Evolutionary conservation across 2,329 filamentous ascomycete species (phyloP), one percentile per base, ranked within the genome.

Genomic region (Aspergillus intermedius): DNA sequence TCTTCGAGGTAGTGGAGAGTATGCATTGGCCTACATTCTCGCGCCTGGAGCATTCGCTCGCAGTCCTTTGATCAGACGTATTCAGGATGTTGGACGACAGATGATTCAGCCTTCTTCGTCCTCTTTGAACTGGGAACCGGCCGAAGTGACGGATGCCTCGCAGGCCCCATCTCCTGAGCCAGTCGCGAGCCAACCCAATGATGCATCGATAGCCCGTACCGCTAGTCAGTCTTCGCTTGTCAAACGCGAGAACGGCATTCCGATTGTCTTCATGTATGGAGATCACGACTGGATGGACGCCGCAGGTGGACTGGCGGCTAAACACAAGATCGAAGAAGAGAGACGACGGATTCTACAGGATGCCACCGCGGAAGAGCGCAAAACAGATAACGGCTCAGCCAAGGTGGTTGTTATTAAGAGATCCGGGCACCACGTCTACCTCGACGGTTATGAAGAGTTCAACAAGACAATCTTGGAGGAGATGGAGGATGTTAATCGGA

Each of bases 211-310:
- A 3, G 21, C 25, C n/a, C 35, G 39, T n/a, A 22, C 44, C n/a
- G 17, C 39, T 44, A 56, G 68, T 54, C 56, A 67, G 51, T 15
- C 10, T 48, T 48, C 42, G 39, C 54, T 59, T 12, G 49, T 62
- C 13, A 57, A 60, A 19, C 67, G 74, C 8, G 81, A 83, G 58
- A 86, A 78, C 0, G 90, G 91, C 1, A 76, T 90, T 44, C 91
- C 93, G 0, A 76, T 97, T 28, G 80, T 97, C 7, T 81, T 98
- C 65, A 91, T 97, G 87, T 98, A 98, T 64, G 93, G 93, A 54
- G 91, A 97, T 60, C 84, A 93, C 62, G 93, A 98, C 74, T 98
- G 93, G 93, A 98, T 98, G 93, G 93, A 98, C 57, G 84, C 93
- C 7, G 82, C 83, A 0, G 93, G 91, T 23, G 93, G 93, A 0